Evolutionary conservation across 1,139 yeast genomes (phyloP).

Genomic region (Blastobotrys apis): DNA sequence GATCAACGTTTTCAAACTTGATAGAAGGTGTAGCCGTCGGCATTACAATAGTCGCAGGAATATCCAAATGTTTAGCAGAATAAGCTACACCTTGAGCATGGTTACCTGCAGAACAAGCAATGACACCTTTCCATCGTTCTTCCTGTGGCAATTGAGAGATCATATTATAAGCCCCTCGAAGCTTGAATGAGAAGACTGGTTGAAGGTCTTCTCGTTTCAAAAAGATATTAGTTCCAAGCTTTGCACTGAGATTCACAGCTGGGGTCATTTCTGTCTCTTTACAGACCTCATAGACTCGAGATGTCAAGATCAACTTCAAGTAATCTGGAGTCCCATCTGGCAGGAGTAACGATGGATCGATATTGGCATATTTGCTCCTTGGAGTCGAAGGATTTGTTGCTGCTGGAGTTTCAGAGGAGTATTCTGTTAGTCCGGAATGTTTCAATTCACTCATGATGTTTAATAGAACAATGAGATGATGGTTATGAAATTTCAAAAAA

Average conservation of each 20-base stretch:
- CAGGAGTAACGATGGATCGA: constrained; percentile 25
- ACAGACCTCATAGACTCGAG: constrained; percentile 91
- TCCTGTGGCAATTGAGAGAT: constrained; percentile 75
- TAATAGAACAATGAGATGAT: background rate
- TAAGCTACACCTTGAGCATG: constrained; percentile 99
- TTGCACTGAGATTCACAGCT: constrained; percentile 72
- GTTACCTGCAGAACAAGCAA: constrained; percentile 98
- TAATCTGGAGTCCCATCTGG: constrained; percentile 68
- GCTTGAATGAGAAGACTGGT: constrained; percentile 93
- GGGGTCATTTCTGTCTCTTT: constrained; percentile 81
- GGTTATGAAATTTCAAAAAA: background rate
- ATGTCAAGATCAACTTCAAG: constrained; percentile 79
- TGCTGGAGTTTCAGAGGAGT: constrained; percentile 18
- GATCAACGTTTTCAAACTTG: constrained; percentile 81
- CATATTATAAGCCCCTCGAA: constrained; percentile 97
- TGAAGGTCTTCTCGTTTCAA: constrained; percentile 88
- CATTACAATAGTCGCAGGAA: constrained; percentile 96
- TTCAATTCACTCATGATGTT: constrained; percentile 12
- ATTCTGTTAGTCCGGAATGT: constrained; percentile 21
- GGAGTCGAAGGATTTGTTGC: constrained; percentile 7
- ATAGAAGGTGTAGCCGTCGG: constrained; percentile 96
- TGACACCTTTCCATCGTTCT: constrained; percentile 76
- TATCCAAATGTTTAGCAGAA: constrained; percentile 76
- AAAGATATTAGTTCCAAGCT: constrained; percentile 64
- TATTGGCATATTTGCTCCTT: constrained; percentile 15